A percentile compares a stretch with the other conserved stretches of the same genome.
phyloP scores from a whole-genome alignment of 1,284 basidiomycete genomes.

The Pseudozyma flocculosa region DNA sequence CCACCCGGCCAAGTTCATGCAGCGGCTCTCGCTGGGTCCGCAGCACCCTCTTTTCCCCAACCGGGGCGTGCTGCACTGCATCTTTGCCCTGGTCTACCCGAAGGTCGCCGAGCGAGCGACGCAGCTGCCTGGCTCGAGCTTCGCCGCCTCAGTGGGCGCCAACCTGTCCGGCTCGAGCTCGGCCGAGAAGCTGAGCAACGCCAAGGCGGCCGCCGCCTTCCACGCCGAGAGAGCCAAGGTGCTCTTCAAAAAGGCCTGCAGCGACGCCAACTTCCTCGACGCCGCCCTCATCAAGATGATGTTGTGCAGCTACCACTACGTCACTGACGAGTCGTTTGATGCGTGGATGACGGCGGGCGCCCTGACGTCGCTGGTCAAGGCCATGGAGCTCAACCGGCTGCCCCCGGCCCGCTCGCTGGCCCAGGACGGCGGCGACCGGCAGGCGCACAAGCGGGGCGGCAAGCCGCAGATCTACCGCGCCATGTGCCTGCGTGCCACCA shows the following conservation, averaged over 20 bases:
- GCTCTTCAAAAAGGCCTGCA: conserved; percentile 11
- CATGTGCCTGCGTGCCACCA: conserved; percentile 9
- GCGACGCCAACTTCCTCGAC: conserved; percentile 33
- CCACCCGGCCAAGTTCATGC: conserved; percentile 37
- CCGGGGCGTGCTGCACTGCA: conserved; percentile 37
- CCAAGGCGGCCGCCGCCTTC: conserved; percentile 31
- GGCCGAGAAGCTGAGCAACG: conserved; percentile 19
- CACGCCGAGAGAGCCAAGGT: conserved; percentile 36
- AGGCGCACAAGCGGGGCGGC: conserved; percentile 4
- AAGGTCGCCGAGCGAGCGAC: conserved; percentile 14
- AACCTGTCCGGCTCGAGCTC: conserved; percentile 1
- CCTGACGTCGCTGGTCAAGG: conserved; percentile 21
- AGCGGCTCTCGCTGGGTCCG: conserved; percentile 32
- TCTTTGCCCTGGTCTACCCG: conserved; percentile 38
- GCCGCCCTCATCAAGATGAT: conserved; percentile 28
- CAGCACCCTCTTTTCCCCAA: conserved; percentile 37
- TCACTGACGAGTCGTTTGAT: conserved; percentile 38
- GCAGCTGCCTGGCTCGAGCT: conserved; percentile 6
- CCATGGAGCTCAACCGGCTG: conserved; percentile 36
- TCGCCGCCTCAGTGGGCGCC: conserved; percentile 15
- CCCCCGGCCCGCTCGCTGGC: conserved; percentile 11
- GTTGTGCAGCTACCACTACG: conserved; percentile 37
- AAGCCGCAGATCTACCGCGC: conserved; percentile 30
- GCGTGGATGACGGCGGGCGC: conserved; percentile 38
- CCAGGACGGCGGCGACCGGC: background rate